A percentile compares a stretch with the other conserved stretches of the same genome.
phyloP scores from a whole-genome alignment of 163 green algal species.

The Chlamydomonas reinhardtii region DNA sequence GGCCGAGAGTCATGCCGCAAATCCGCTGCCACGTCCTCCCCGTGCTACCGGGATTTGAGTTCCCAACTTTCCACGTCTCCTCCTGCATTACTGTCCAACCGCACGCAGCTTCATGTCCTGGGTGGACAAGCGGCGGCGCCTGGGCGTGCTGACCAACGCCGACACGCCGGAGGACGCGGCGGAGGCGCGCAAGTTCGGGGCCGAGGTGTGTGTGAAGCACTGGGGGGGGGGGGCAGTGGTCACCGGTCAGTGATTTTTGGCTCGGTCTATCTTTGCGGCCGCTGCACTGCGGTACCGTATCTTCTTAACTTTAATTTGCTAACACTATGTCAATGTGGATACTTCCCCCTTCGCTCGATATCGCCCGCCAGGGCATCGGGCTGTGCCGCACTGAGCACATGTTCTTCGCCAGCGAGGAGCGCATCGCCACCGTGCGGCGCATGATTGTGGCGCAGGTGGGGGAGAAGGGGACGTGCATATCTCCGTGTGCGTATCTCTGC shows the following conservation, averaged over 20 bases:
- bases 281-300: too few relatives aligned
- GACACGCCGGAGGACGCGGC: slow-evolving; percentile 84
- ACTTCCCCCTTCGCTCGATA: too few relatives aligned
- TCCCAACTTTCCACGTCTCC: too few relatives aligned
- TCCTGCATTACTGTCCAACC: too few relatives aligned
- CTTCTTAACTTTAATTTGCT: too few relatives aligned
- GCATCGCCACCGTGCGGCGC: slow-evolving; percentile 71
- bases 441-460: slow-evolving; percentile 79
- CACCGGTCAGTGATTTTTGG: not conserved
- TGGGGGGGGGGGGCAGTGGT: not conserved
- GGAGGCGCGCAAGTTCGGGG: slow-evolving; percentile 62
- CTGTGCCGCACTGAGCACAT: slow-evolving; percentile 90
- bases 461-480: too few relatives aligned
- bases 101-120: slow-evolving; percentile 68
- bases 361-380: slow-evolving; percentile 59
- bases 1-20: too few relatives aligned
- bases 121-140: slow-evolving; percentile 63
- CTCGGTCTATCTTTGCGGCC: too few relatives aligned
- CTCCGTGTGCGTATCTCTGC: too few relatives aligned
- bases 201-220: slow-evolving; percentile 22
- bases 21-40: too few relatives aligned
- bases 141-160: slow-evolving; percentile 80
- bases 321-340: too few relatives aligned
- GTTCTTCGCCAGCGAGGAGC: slow-evolving; percentile 81
- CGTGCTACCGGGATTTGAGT: too few relatives aligned